A percentile compares a stretch with the other conserved stretches of the same genome.
Evolutionary conservation across 2,329 filamentous ascomycete species (phyloP).

Genomic region (Biscogniauxia marginata): DNA sequence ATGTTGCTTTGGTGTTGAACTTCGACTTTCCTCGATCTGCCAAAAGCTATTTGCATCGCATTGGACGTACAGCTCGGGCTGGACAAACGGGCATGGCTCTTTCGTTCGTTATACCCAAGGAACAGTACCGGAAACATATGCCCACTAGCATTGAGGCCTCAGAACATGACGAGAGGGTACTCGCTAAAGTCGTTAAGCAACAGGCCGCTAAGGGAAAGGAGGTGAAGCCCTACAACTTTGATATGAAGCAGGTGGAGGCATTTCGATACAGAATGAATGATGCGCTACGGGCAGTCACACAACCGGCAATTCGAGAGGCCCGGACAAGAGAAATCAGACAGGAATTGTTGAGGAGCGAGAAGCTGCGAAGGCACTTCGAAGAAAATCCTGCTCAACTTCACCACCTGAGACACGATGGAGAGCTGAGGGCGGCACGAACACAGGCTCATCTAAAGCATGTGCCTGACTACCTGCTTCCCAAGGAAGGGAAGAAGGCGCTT

Average conservation of each 20-base stretch:
- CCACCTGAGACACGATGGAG: constrained; percentile 86
- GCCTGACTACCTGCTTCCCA: constrained; percentile 86
- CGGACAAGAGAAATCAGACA: constrained; percentile 82
- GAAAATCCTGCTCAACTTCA: constrained; percentile 89
- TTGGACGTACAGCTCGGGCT: constrained; percentile 88
- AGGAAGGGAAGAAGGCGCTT: constrained; percentile 68
- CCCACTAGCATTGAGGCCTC: constrained; percentile 74
- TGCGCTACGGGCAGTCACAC: constrained; percentile 73
- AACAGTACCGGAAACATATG: constrained; percentile 84
- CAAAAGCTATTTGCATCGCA: constrained; percentile 95
- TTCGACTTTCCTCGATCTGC: constrained; percentile 89
- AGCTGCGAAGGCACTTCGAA: constrained; percentile 92
- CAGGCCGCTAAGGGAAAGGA: constrained; percentile 78
- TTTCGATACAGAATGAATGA: constrained; percentile 96
- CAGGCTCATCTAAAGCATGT: constrained; percentile 93
- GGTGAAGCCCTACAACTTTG: constrained; percentile 88
- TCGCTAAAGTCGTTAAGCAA: constrained; percentile 75
- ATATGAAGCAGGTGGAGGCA: constrained; percentile 89
- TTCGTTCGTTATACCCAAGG: constrained; percentile 86
- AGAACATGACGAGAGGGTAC: constrained; percentile 80
- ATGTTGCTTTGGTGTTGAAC: constrained; percentile 92
- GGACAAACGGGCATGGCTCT: constrained; percentile 91
- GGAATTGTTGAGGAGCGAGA: constrained; percentile 90
- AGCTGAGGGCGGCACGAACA: constrained; percentile 77
- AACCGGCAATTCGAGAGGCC: constrained; percentile 62